phyloP scores from a whole-genome alignment of 2,329 filamentous ascomycete species.

The Trichoderma citrinoviride region DNA sequence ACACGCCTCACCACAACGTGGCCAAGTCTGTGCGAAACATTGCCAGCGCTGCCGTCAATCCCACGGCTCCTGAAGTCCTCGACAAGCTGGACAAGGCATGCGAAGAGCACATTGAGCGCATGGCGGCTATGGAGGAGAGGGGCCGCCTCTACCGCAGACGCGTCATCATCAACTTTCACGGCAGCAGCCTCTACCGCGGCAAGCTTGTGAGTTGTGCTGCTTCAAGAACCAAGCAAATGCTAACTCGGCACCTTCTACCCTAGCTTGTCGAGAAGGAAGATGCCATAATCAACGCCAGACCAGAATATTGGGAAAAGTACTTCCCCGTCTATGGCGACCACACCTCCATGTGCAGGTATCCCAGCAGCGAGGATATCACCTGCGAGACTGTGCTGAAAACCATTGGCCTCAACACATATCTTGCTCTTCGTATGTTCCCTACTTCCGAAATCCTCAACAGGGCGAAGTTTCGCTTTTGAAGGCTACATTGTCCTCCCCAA shows the following conservation, averaged over 20 bases:
- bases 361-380: not conserved
- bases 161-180: constrained; percentile 15
- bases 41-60: not conserved
- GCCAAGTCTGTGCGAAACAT: constrained; percentile 11
- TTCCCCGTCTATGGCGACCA: constrained; percentile 16
- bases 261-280: constrained; percentile 15
- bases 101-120: not conserved
- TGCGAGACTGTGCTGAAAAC: constrained; percentile 15
- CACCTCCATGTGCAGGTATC: constrained; percentile 15
- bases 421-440: constrained; percentile 12
- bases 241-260: not conserved
- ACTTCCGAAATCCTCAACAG: not conserved
- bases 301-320: constrained; percentile 17
- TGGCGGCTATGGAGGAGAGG: not conserved
- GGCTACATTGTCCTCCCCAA: not conserved
- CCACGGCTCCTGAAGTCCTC: not conserved
- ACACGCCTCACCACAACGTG: constrained; percentile 18
- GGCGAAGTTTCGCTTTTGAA: constrained; percentile 2
- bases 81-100: constrained; percentile 14
- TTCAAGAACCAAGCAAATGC: not conserved
- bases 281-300: not conserved
- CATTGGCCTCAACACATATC: constrained; percentile 18
- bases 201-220: constrained; percentile 8
- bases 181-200: constrained; percentile 8
- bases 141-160: constrained; percentile 10